Evolutionary conservation across 2,329 filamentous ascomycete species (phyloP).

Genomic region (Tolypocladium paradoxum): DNA sequence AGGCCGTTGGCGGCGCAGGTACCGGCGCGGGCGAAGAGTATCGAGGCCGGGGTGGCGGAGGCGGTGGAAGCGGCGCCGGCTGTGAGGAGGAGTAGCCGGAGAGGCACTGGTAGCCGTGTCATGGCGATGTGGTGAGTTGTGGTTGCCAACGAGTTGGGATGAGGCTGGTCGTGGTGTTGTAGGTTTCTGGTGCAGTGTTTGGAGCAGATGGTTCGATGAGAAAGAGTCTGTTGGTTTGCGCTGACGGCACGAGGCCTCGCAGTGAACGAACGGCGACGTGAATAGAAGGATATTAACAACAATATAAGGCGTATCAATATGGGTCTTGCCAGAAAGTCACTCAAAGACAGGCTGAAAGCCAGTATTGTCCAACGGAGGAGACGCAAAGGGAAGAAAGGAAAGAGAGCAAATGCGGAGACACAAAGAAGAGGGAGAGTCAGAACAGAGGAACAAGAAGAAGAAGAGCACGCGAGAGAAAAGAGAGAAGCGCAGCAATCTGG

Average conservation of each 20-base stretch:
- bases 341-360: not conserved
- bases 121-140: not conserved
- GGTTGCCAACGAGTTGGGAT: not conserved
- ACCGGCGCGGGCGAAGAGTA: conserved; percentile 31
- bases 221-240: not conserved
- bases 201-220: not conserved
- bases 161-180: not conserved
- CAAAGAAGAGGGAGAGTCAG: not conserved
- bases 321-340: not conserved
- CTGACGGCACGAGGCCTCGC: not conserved
- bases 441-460: not conserved
- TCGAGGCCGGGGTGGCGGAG: conserved; percentile 5
- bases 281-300: not conserved
- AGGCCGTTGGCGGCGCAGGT: conserved; percentile 41
- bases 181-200: not conserved
- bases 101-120: not conserved
- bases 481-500: not conserved
- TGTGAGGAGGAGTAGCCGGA: conserved; percentile 6
- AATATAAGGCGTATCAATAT: not conserved
- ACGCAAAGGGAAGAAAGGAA: not conserved
- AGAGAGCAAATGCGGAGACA: not conserved
- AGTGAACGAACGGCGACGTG: not conserved
- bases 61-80: not conserved
- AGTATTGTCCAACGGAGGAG: not conserved
- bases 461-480: not conserved